Percentiles rank a stretch among this genome's conserved stretches.
These are phyloP conservation scores for Phellinidium pouzarii DNA, from an alignment of 1,284 basidiomycete species.

Conservation along the genomic window DNA sequence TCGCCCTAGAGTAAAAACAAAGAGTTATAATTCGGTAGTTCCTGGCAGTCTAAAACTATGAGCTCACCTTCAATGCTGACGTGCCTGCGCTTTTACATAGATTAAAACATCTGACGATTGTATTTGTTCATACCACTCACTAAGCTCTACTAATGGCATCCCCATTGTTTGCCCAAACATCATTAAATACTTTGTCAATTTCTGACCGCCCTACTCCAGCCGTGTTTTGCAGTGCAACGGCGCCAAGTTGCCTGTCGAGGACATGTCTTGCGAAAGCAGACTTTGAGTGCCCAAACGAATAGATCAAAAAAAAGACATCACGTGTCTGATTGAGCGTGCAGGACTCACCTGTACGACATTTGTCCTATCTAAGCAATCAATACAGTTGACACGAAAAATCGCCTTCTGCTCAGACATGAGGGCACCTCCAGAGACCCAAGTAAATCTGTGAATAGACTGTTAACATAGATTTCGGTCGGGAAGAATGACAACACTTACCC, in stretches of 20 bases:
- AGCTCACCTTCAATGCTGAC: conserved; percentile 76
- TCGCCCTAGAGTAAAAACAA: conserved; percentile 8
- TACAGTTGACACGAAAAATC: conserved; percentile 84
- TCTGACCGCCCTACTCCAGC: conserved; percentile 46
- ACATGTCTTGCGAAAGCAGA: conserved; percentile 87
- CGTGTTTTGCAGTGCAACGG: conserved; percentile 62
- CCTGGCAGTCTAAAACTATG: neutral
- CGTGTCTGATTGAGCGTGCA: neutral
- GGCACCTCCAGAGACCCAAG: conserved; percentile 74
- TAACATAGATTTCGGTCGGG: neutral
- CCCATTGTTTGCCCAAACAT: conserved; percentile 95
- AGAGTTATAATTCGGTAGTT: neutral
- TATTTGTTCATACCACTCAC: conserved; percentile 38
- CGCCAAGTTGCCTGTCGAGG: conserved; percentile 74
- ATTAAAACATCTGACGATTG: neutral
- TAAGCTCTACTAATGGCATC: conserved; percentile 85
- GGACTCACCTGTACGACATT: conserved; percentile 75
- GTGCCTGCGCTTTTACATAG: conserved; percentile 62
- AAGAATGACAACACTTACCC: conserved; percentile 39
- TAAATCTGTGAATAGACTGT: conserved; percentile 47
- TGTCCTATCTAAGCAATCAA: conserved; percentile 89
- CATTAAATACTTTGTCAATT: conserved; percentile 80
- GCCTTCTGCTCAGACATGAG: conserved; percentile 79
- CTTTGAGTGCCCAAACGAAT: conserved; percentile 33
- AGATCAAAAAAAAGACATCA: conserved; percentile 3